Evolutionary conservation across 176 grass and related monocot species (phyloP), one percentile per base, ranked within the genome.

Genomic region (Lolium rigidum): DNA sequence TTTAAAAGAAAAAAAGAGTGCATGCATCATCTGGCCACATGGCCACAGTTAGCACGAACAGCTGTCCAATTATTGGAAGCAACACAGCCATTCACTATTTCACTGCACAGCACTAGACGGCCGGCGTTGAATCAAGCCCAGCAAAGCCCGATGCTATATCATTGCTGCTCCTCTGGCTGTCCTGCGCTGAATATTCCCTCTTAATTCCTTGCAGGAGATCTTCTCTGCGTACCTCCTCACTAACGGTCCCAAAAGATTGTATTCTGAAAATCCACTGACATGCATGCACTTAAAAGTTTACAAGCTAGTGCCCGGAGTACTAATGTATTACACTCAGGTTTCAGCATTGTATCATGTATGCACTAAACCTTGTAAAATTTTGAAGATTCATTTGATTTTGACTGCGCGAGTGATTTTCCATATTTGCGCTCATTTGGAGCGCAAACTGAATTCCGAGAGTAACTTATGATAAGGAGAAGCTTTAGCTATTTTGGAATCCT

Each of bases 81-180:
- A 73, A 78, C 69, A 57, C 72, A 63, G 43, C 7, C 16, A 35
- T 35, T 35, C 31, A 35, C 31, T 35, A 35, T 35, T 35, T 35
- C 31, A 35, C 84, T 83, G 72, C 72, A 79, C 25, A 25, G 44
- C 70, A 48, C 37, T 70, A n/a, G 66, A 31, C 35, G 62, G 24
- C 25, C 35, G 16, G 66, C 31, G 16, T 10, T 63, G 56, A 46
- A 48, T 80, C 76, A 58, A 35, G 2, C 31, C 31, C 31, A 66
- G 82, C 82, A 47, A 28, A 9, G 71, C 70, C 78, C 31, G 31
- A 13, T 78, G 82, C 20, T 72, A 90, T 90, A 44, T 44, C 37
- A 87, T 90, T 75, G 80, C 80, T 80, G 85, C 75, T 20, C 15
- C 82, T 20, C 39, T 76, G 71, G 75, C 75, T 14, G 1, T 59